Base-by-base conservation (phyloP, 306 rosid species). In the Astragalus glycyphyllos region DNA sequence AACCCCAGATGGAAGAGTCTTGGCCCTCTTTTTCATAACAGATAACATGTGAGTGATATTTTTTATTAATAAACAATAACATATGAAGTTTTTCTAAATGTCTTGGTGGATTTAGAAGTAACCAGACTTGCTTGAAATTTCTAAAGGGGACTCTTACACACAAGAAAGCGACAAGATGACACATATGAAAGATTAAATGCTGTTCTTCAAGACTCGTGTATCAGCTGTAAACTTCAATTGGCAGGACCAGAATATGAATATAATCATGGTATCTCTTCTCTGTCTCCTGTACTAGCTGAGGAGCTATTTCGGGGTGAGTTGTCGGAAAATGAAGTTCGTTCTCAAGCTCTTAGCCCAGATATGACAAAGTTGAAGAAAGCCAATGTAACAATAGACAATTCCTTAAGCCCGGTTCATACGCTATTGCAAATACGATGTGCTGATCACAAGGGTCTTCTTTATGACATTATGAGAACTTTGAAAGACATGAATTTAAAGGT, bases 21-120 rank as follows among this genome's bases (percentile, higher is more conserved):
- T 86, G 77, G 95, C 88, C 86, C 90, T 90, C 53, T 90, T 90
- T 84, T 88, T 83, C 81, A 58, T 90, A 60, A 86, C 92, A n/a
- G 97, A 88, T 76, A 85, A 83, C 84, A 79, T 59, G 92, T 90
- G 78, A 82, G 87, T 68, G 16, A n/a, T 23, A 34, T 76, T 50
- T 58, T 60, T 58, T 41, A 49, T 53, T 8, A 8, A 3, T 23
- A 9, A 20, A n/a, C 14, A 42, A 7, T 65, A 6, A 3, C n/a
- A 63, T 48, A 71, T 42, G 16, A 63, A 16, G 6, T 4, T 48
- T 38, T 15, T 48, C 9, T 9, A 20, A 35, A 65, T 56, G 35
- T 40, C 23, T 20, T 20, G 23, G 23, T 20, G 23, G 23, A 20
- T 20, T 26, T 26, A 26, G 17, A 35, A 51, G 59, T 54, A 23